Base-by-base conservation (phyloP, 2,329 filamentous ascomycete species). In the Talaromyces atroroseus region DNA sequence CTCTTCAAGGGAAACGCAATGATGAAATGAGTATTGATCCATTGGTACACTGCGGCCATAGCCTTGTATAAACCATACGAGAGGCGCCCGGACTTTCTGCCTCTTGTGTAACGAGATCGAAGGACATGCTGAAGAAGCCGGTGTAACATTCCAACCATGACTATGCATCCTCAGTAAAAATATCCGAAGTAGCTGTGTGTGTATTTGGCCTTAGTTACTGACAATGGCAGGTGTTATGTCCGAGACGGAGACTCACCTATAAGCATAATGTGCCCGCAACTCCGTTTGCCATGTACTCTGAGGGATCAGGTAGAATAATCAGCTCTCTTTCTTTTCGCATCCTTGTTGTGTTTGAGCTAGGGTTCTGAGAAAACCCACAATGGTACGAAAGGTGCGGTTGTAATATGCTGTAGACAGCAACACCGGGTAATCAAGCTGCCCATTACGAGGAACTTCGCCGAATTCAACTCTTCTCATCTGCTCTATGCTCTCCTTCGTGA, bases 1-100 rank as follows among this genome's bases (percentile, higher is more conserved):
- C 53, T 66, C 23, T 72, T 71, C 38, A 79, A 71, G 0, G 76
- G 69, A 1, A 75, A 71, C 3, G 79, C 75, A 10, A 76, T 64
- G 8, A 76, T 68, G 10, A 81, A 48, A 61, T 76, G 63, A 1
- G 66, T 69, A 23, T 70, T 62, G 3, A 73, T 21, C 69, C 71
- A 75, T 34, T 69, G 62, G 54, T 66, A 60, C 8, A 59, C 24
- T 16, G 34, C 42, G 12, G 56, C 44, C 20, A 61, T 52, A 8
- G 56, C 21, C 50, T 34, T 51, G 49, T 18, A 38, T 8, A 51
- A 5, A 3, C n/a, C 16, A 42, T 21, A 51, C 58, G 47, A 51
- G n/a, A 40, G 36, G 3, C 21, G 5, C 18, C 49, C 23, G 23
- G 18, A 18, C 11, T 42, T 46, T 34, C 32, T 32, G 50, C 47